Evolutionary conservation across 805 yeast species (phyloP).

Genomic region (Saturnispora mendoncae): DNA sequence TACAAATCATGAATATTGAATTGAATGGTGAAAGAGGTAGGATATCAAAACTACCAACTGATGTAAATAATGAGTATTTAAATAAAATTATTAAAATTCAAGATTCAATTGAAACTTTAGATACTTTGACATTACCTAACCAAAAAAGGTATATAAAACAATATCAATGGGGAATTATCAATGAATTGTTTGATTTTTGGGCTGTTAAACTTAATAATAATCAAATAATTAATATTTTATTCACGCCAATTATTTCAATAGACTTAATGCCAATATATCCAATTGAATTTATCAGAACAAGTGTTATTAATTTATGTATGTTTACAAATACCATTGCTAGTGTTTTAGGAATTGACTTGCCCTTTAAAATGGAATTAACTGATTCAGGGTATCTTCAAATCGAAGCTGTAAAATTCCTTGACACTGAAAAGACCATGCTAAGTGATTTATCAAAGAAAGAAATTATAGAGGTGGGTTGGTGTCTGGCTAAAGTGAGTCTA

Average conservation of each 20-base stretch:
- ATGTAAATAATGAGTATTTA: background rate
- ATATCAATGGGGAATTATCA: background rate
- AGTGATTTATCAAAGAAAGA: constrained; percentile 1
- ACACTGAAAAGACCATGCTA: background rate
- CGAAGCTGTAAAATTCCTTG: constrained; percentile 1
- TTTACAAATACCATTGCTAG: constrained; percentile 15
- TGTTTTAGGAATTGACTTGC: constrained; percentile 17
- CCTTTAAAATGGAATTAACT: constrained; percentile 15
- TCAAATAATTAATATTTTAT: constrained; percentile 14
- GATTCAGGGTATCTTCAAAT: constrained; percentile 1
- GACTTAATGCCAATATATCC: constrained; percentile 17
- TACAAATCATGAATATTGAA: background rate
- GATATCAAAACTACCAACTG: background rate
- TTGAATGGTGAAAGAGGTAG: background rate
- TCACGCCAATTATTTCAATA: constrained; percentile 23
- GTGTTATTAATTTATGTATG: constrained; percentile 17
- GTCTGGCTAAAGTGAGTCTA: constrained; percentile 7
- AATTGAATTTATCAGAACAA: constrained; percentile 17
- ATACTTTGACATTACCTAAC: background rate
- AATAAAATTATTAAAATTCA: background rate
- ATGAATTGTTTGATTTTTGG: constrained; percentile 2
- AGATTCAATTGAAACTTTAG: background rate
- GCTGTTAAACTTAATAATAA: background rate
- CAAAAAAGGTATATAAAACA: background rate
- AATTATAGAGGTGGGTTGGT: constrained; percentile 4